Evolutionary conservation across 83 land plant species (phyloP).

Genomic region (Picea abies): DNA sequence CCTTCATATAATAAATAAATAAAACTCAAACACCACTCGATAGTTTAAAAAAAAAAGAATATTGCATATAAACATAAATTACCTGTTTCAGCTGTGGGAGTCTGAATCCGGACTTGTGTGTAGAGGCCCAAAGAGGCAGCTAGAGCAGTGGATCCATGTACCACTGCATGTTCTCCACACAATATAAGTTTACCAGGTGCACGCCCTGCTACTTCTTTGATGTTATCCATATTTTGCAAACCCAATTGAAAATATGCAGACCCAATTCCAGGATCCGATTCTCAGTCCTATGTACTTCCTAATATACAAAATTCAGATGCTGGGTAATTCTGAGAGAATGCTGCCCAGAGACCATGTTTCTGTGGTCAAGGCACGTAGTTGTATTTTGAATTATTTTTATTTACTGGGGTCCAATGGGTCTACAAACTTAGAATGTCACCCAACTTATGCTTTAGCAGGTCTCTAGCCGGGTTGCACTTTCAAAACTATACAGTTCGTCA

Average conservation of each 20-base stretch:
- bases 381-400: no score
- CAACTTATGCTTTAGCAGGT: no score
- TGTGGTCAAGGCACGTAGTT: no score
- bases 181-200: conserved; percentile 93
- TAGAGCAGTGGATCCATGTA: conserved; percentile 80
- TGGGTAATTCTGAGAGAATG: no score
- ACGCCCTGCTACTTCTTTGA: conserved; percentile 61
- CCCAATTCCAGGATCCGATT: background rate
- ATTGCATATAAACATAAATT: background rate
- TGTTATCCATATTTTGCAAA: background rate
- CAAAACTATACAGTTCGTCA: no score
- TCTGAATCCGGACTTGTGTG: conserved; percentile 56
- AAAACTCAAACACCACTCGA: background rate
- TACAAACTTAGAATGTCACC: no score
- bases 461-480: no score
- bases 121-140: conserved; percentile 85
- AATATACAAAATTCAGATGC: no score
- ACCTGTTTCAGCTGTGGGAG: background rate
- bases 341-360: no score
- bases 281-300: no score
- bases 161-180: conserved; percentile 93
- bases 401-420: no score
- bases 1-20: background rate
- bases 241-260: background rate
- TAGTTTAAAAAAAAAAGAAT: background rate